These are phyloP conservation scores for Sergeia podlipaevii DNA, from an alignment of 208 protist genomes.

Conservation along the genomic window DNA sequence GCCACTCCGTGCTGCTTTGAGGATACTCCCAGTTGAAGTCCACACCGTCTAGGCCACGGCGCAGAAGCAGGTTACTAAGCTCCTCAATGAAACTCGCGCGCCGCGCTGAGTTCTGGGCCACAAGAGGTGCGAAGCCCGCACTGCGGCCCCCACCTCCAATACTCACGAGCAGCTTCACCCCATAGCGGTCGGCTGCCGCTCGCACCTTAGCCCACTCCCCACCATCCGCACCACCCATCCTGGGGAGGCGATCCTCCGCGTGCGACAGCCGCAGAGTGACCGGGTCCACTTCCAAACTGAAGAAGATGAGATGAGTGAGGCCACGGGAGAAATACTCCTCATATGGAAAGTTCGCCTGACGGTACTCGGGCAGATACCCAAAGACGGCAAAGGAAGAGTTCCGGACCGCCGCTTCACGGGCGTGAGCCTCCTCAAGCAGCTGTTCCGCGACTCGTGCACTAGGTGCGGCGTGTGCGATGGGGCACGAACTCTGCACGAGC, in stretches of 20 bases:
- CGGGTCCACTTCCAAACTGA: conserved; percentile 54
- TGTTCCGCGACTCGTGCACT: too few species aligned
- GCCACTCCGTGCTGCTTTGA: conserved; percentile 35
- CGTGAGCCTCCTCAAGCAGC: too few species aligned
- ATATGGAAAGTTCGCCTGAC: conserved; percentile 31
- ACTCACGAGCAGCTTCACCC: conserved; percentile 51
- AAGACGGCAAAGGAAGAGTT: conserved; percentile 43
- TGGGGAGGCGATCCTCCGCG: conserved; percentile 48
- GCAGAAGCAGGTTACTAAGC: conserved; percentile 23
- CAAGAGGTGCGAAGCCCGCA: conserved; percentile 33
- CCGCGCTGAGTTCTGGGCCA: conserved; percentile 15
- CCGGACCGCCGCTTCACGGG: too few species aligned
- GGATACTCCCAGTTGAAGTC: conserved; percentile 86
- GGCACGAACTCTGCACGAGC: too few species aligned
- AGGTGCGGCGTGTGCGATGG: too few species aligned
- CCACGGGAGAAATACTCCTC: conserved; percentile 36
- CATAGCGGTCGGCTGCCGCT: conserved; percentile 26
- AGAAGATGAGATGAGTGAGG: conserved; percentile 76
- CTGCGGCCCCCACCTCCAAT: conserved; percentile 63
- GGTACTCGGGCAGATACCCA: conserved; percentile 74
- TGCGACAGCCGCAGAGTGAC: conserved; percentile 14
- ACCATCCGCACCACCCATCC: too few species aligned
- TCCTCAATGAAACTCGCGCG: conserved; percentile 24
- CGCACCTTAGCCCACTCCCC: conserved; percentile 30
- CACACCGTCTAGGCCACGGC: conserved; percentile 49